Evolutionary conservation across 768 basidiomycete species (phyloP), one percentile per base, ranked within the genome.

Genomic region (Collybia sordida): DNA sequence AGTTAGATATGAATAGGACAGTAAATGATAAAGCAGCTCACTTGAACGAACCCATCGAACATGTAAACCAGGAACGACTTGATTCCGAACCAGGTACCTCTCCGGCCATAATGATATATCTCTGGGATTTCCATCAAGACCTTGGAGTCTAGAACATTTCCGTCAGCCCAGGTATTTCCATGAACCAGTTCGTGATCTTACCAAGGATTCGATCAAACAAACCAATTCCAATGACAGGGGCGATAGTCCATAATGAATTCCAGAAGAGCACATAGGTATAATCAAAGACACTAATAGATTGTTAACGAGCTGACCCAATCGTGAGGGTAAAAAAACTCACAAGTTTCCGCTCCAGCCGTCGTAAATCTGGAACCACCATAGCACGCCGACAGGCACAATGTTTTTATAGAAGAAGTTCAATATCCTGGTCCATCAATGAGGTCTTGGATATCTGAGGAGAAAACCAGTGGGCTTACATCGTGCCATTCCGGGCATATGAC

Each of bases 321-420:
- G 17, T 37, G 19, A 4, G 4, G 18, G 6, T 25, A 11, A 44
- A 12, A 31, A 22, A 25, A 78, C 90, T 68, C 60, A 92, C 90
- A 91, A 98, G 58, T 88, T 83, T 14, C 90, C 88, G 67, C 93
- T 97, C 91, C 94, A 98, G n/a, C 73, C 90, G 66, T 87, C 88
- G 65, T 94, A 97, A 44, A 98, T 91, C 72, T 95, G 91, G 81
- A 94, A 99, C 93, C 94, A 99, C 88, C 92, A 97, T n/a, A 98
- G 73, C 6, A 88, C 88, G 27, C 91, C 96, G 42, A 95, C 90
- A 65, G 88, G 89, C 38, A 99, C 88, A 45, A 96, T 87, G 63
- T 98, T 98, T 75, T 99, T 99, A 76, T 98, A 98, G 73, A 97
- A 98, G 73, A 98, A 98, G 70, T 98, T 99, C 60, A 92, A 70